phyloP scores from a whole-genome alignment of 371 early-diverging fungal species.

The Apophysomyces variabilis region DNA sequence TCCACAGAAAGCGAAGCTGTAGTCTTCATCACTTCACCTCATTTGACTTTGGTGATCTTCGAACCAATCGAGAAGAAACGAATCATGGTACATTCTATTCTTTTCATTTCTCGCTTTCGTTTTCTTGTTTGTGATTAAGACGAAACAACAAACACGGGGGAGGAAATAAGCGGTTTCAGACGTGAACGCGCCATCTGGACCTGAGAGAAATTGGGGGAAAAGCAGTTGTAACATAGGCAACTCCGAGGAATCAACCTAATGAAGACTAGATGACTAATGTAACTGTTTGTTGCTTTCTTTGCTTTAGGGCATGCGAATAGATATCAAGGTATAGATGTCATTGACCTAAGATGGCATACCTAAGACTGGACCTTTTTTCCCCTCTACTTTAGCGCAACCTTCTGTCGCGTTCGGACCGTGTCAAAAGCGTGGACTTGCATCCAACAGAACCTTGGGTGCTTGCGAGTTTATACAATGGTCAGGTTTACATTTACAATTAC shows the following conservation, averaged over 20 bases:
- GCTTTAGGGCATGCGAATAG: conserved; percentile 66
- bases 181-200: conserved; percentile 1
- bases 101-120: background rate
- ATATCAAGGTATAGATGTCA: conserved; percentile 59
- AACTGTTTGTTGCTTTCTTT: background rate
- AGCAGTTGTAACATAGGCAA: background rate
- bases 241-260: background rate
- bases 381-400: conserved; percentile 62
- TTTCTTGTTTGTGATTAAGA: too few species aligned
- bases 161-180: background rate
- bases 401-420: conserved; percentile 91
- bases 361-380: conserved; percentile 23
- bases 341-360: background rate
- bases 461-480: conserved; percentile 96
- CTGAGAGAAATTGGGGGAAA: conserved; percentile 3
- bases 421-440: conserved; percentile 98
- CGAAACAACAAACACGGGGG: background rate
- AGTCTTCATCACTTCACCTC: conserved; percentile 1
- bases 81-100: conserved; percentile 2
- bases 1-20: background rate
- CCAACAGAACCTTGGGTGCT: conserved; percentile 99
- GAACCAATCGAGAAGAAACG: conserved; percentile 5
- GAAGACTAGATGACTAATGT: conserved; percentile 1
- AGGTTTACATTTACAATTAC: conserved; percentile 98
- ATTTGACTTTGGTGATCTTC: background rate